Evolutionary conservation across 2,329 filamentous ascomycete genomes (phyloP).

Genomic region (Penicillium sp.): DNA sequence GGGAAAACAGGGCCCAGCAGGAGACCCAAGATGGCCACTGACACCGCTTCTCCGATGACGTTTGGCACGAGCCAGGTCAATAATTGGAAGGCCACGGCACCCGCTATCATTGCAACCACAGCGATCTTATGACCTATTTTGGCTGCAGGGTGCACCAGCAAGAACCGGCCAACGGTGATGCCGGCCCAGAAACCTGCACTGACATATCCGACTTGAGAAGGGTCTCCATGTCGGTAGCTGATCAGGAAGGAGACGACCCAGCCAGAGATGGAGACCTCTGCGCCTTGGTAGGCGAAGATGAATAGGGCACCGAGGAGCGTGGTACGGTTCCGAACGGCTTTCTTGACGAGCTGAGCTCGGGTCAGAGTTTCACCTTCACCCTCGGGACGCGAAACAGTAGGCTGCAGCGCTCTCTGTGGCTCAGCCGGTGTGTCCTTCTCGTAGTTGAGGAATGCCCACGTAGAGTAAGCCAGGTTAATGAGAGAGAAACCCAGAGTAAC

Average conservation of each 20-base stretch:
- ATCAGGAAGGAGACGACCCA: constrained; percentile 87
- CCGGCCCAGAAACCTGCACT: constrained; percentile 66
- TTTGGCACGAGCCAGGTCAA: constrained; percentile 75
- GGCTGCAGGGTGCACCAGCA: constrained; percentile 62
- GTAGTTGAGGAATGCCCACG: constrained; percentile 67
- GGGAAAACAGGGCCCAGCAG: constrained; percentile 76
- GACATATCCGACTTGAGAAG: constrained; percentile 70
- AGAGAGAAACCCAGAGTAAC: constrained; percentile 58
- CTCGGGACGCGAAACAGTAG: constrained; percentile 39
- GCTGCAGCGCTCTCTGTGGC: constrained; percentile 44
- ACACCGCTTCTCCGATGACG: constrained; percentile 64
- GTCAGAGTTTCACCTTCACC: constrained; percentile 25
- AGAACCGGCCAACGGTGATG: constrained; percentile 71
- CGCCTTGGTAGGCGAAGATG: constrained; percentile 81
- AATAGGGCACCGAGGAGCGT: constrained; percentile 73
- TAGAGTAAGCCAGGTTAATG: constrained; percentile 54
- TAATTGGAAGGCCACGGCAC: constrained; percentile 65
- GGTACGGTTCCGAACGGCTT: constrained; percentile 50
- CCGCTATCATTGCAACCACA: constrained; percentile 59
- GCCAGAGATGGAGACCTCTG: constrained; percentile 76
- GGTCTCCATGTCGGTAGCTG: constrained; percentile 63
- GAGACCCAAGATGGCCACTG: constrained; percentile 65
- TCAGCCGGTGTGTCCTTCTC: constrained; percentile 55
- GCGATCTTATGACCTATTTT: constrained; percentile 66
- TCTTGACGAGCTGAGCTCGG: constrained; percentile 40